phyloP scores from a whole-genome alignment of 495 filamentous ascomycete species.

The Daldinia bambusicola region DNA sequence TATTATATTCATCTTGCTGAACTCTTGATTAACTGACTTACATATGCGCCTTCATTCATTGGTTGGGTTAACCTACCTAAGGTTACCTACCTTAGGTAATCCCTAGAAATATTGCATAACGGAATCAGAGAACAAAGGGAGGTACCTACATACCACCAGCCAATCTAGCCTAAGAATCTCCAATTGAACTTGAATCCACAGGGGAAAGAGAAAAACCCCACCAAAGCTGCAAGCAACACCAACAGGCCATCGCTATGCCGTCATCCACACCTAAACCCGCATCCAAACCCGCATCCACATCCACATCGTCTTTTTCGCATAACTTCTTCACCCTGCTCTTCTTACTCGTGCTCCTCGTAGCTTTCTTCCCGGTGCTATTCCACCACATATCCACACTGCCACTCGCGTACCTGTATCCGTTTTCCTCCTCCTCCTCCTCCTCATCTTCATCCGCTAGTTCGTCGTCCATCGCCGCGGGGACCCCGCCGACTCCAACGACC shows the following conservation, averaged over 20 bases:
- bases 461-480: constrained; percentile 29
- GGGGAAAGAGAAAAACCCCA: constrained; percentile 10
- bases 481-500: constrained; percentile 46
- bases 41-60: neutral
- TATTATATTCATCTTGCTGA: neutral
- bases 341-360: constrained; percentile 59
- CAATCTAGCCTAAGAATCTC: neutral
- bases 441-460: neutral
- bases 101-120: constrained; percentile 20
- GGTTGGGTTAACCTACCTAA: neutral
- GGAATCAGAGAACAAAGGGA: neutral
- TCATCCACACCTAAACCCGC: too few species aligned
- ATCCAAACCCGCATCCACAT: constrained; percentile 11
- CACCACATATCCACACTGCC: constrained; percentile 60
- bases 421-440: neutral
- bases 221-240: constrained; percentile 29
- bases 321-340: constrained; percentile 57
- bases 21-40: neutral
- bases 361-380: constrained; percentile 67
- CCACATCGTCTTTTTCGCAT: constrained; percentile 34
- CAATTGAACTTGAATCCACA: neutral
- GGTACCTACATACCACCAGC: too few species aligned
- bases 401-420: constrained; percentile 48
- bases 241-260: constrained; percentile 41
- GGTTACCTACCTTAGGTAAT: constrained; percentile 1